phyloP scores from a whole-genome alignment of 202 grass and related monocot species.

The Setaria italica region DNA sequence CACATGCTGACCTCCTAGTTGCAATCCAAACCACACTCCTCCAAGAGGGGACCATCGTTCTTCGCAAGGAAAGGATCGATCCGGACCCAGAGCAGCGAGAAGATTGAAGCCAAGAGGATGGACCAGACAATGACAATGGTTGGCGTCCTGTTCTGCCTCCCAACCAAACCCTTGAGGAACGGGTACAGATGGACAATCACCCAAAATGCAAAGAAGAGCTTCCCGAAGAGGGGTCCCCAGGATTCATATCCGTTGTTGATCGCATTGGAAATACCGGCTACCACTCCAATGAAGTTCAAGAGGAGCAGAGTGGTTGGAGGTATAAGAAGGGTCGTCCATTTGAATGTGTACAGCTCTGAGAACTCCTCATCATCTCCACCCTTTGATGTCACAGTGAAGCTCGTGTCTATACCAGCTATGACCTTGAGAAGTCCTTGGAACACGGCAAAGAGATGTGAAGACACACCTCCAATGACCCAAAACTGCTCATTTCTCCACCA shows the following conservation, averaged over 20 bases:
- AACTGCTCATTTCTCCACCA: slow-evolving; percentile 98
- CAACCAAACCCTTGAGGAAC: slow-evolving; percentile 91
- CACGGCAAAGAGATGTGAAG: slow-evolving; percentile 81
- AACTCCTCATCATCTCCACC: slow-evolving; percentile 84
- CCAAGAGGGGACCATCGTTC: slow-evolving; percentile 69
- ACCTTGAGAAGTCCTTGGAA: slow-evolving; percentile 95
- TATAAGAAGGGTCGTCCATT: slow-evolving; percentile 90
- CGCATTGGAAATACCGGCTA: slow-evolving; percentile 82
- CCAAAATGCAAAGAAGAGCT: slow-evolving; percentile 95
- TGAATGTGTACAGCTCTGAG: slow-evolving; percentile 88
- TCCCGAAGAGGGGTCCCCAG: slow-evolving; percentile 88
- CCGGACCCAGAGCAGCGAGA: slow-evolving; percentile 85
- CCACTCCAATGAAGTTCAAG: slow-evolving; percentile 87
- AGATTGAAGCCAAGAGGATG: slow-evolving; percentile 88
- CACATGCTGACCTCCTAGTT: slow-evolving; percentile 55
- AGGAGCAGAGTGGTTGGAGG: slow-evolving; percentile 87
- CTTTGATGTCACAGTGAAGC: slow-evolving; percentile 88
- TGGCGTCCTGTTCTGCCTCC: slow-evolving; percentile 89
- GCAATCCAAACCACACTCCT: slow-evolving; percentile 92
- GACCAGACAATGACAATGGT: slow-evolving; percentile 96
- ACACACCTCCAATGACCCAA: slow-evolving; percentile 94
- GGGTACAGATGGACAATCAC: slow-evolving; percentile 93
- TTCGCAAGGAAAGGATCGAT: slow-evolving; percentile 85
- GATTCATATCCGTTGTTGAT: slow-evolving; percentile 95
- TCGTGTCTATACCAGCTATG: slow-evolving; percentile 81